phyloP scores from a whole-genome alignment of 805 yeast species.

The Sugiyamaella qingdaonensis region DNA sequence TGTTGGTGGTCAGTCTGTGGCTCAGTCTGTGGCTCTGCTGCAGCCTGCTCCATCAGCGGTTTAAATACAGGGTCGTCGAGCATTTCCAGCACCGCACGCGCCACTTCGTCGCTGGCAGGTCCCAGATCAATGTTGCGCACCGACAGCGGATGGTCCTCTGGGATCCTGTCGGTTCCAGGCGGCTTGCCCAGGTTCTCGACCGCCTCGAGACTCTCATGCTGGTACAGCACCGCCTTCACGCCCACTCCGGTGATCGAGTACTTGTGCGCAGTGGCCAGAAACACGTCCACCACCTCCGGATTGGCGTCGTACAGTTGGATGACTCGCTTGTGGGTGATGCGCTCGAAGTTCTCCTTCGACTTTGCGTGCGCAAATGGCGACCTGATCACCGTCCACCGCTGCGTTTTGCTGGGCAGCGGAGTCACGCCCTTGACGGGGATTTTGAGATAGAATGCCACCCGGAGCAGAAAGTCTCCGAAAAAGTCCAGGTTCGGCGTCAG shows the following conservation, averaged over 20 bases:
- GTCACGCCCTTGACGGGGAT: constrained; percentile 77
- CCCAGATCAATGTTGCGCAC: constrained; percentile 27
- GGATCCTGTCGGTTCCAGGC: constrained; percentile 1
- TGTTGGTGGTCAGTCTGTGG: too few relatives aligned
- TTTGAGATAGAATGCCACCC: constrained; percentile 87
- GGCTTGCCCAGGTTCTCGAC: constrained; percentile 30
- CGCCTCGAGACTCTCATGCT: constrained; percentile 47
- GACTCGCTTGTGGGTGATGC: constrained; percentile 73
- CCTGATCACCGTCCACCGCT: constrained; percentile 89
- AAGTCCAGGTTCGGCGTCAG: constrained; percentile 67
- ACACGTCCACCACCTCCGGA: constrained; percentile 76
- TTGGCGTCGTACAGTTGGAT: constrained; percentile 79
- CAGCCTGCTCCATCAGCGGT: constrained; percentile 28
- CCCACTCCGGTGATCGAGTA: constrained; percentile 80
- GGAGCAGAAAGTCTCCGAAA: constrained; percentile 76
- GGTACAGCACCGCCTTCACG: constrained; percentile 65
- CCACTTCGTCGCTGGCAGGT: constrained; percentile 45
- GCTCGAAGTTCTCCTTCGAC: constrained; percentile 88
- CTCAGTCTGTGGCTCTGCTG: background rate
- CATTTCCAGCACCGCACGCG: constrained; percentile 64
- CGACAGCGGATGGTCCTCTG: constrained; percentile 17
- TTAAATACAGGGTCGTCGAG: constrained; percentile 69
- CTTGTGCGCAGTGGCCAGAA: constrained; percentile 73
- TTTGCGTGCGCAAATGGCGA: constrained; percentile 94
- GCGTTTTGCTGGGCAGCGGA: constrained; percentile 63